Evolutionary conservation across 805 yeast species (phyloP).

Genomic region (Wickerhamiella domercqiae): DNA sequence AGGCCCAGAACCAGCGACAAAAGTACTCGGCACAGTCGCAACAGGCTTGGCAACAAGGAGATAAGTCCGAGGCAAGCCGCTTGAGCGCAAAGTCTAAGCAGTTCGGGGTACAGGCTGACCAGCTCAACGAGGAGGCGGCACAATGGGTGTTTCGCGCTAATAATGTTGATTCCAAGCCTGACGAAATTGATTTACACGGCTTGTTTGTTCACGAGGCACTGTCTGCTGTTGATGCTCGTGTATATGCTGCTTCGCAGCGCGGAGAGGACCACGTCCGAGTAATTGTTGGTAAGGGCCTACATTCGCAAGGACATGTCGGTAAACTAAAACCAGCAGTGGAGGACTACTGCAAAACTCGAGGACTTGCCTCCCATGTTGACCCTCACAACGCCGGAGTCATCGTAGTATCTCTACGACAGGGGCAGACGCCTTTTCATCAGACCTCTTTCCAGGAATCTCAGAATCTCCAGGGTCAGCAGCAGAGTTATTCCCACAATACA

Average conservation of each 20-base stretch:
- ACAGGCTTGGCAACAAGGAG: constrained; percentile 59
- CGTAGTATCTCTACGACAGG: constrained; percentile 40
- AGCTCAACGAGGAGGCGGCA: constrained; percentile 67
- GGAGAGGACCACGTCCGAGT: constrained; percentile 54
- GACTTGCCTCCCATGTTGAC: constrained; percentile 47
- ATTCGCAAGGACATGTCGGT: constrained; percentile 67
- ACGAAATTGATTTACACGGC: constrained; percentile 91
- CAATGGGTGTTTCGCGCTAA: constrained; percentile 49
- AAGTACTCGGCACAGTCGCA: constrained; percentile 54
- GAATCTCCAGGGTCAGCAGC: constrained; percentile 4
- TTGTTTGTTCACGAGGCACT: constrained; percentile 78
- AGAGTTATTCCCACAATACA: too few relatives aligned
- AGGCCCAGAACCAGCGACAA: constrained; percentile 42
- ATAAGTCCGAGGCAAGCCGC: constrained; percentile 55
- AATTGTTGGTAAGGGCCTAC: constrained; percentile 88
- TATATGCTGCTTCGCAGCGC: constrained; percentile 38
- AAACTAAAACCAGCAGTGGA: constrained; percentile 85
- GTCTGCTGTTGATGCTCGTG: constrained; percentile 55
- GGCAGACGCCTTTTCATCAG: constrained; percentile 5
- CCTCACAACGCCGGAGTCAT: constrained; percentile 67
- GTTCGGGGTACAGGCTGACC: constrained; percentile 46
- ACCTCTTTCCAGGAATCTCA: background rate
- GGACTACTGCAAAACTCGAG: constrained; percentile 51
- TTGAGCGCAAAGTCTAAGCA: constrained; percentile 55
- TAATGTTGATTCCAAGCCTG: constrained; percentile 67